phyloP scores from a whole-genome alignment of 139 green algal species.

The Haematococcus sp. region DNA sequence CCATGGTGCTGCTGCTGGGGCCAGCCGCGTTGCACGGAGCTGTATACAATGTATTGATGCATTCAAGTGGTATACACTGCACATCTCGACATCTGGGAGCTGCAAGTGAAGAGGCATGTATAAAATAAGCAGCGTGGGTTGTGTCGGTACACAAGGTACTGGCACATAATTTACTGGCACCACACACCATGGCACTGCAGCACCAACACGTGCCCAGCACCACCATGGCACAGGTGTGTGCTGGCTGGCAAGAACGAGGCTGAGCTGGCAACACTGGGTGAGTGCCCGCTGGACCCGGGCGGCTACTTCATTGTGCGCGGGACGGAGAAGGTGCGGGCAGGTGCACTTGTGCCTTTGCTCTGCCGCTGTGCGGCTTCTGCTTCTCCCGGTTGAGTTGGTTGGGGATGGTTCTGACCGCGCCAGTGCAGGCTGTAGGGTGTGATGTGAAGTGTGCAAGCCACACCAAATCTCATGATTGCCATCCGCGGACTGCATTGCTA shows the following conservation, averaged over 20 bases:
- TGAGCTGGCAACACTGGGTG: constrained; percentile 83
- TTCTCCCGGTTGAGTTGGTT: too few species aligned
- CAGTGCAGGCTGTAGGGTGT: constrained; percentile 32
- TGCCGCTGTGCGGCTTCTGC: too few species aligned
- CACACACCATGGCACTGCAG: neutral
- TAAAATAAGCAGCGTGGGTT: too few species aligned
- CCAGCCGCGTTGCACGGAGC: neutral
- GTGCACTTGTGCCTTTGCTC: neutral
- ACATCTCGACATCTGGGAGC: too few species aligned
- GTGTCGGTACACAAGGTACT: too few species aligned
- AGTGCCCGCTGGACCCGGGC: constrained; percentile 97
- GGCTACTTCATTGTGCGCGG: constrained; percentile 96
- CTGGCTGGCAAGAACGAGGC: constrained; percentile 76
- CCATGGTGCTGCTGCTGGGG: too few species aligned
- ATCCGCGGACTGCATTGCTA: too few species aligned
- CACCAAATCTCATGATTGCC: too few species aligned
- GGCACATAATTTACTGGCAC: too few species aligned
- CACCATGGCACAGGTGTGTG: constrained; percentile 38
- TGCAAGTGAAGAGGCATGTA: neutral
- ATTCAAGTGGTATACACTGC: neutral
- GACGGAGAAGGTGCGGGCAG: constrained; percentile 57
- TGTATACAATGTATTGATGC: neutral
- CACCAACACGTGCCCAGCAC: neutral
- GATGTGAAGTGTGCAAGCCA: too few species aligned
- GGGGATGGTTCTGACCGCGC: constrained; percentile 40